A percentile compares a stretch with the other conserved stretches of the same genome.
These are phyloP conservation scores for Phytophthora pinifolia DNA, from an alignment of 352 stramenopile species.

Conservation along the genomic window DNA sequence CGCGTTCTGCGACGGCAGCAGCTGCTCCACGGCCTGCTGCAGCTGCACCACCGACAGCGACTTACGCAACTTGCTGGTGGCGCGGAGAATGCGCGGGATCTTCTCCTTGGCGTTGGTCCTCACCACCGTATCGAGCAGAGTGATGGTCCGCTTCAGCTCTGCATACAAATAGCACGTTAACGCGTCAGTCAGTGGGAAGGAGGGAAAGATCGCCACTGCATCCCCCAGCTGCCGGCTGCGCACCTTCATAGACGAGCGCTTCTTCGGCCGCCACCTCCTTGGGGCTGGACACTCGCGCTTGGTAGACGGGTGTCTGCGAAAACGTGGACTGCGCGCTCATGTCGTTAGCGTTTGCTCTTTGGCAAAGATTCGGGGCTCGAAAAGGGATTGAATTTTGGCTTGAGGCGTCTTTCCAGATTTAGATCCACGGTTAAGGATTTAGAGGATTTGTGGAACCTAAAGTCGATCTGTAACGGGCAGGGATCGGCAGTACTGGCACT, in stretches of 20 bases:
- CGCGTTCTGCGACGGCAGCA: conserved; percentile 63
- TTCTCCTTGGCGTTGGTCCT: conserved; percentile 88
- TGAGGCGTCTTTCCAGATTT: no score
- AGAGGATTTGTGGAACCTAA: no score
- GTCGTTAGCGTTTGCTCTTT: not conserved
- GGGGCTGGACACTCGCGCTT: conserved; percentile 28
- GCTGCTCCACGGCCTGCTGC: conserved; percentile 52
- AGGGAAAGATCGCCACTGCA: conserved; percentile 17
- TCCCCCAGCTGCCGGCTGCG: not conserved
- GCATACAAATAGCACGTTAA: conserved; percentile 16
- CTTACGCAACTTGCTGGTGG: conserved; percentile 82
- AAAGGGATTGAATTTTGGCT: no score
- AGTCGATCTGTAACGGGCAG: no score
- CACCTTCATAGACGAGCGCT: conserved; percentile 67
- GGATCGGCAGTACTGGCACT: no score
- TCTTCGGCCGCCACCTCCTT: conserved; percentile 65
- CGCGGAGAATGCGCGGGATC: conserved; percentile 74
- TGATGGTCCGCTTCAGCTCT: conserved; percentile 80
- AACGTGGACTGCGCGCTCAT: conserved; percentile 81
- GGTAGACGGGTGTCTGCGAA: conserved; percentile 72
- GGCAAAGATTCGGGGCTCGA: no score
- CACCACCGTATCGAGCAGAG: conserved; percentile 72
- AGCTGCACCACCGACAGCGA: conserved; percentile 67
- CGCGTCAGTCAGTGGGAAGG: not conserved
- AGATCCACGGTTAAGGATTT: no score